phyloP scores from a whole-genome alignment of 2,329 filamentous ascomycete species.

The Aspergillus tamarii region DNA sequence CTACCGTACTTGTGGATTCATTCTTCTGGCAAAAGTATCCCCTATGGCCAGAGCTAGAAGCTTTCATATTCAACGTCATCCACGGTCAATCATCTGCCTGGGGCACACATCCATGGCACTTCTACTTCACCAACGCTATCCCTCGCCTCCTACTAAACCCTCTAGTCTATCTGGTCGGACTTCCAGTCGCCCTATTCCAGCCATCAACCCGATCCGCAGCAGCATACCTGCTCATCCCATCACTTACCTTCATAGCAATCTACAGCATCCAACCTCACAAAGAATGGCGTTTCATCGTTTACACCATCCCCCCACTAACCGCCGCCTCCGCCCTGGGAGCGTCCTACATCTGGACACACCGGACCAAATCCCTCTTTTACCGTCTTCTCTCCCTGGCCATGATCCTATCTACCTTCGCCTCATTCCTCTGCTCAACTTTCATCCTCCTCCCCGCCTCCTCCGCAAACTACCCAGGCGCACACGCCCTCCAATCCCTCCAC shows the following conservation, averaged over 20 bases:
- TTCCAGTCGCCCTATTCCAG: slow-evolving; percentile 56
- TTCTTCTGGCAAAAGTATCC: slow-evolving; percentile 84
- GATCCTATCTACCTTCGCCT: slow-evolving; percentile 61
- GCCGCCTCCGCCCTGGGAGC: slow-evolving; percentile 75
- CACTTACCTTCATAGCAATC: slow-evolving; percentile 71
- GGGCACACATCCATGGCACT: slow-evolving; percentile 84
- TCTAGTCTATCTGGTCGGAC: slow-evolving; percentile 57
- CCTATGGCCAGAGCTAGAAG: slow-evolving; percentile 87
- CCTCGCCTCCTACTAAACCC: slow-evolving; percentile 86
- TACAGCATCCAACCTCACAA: slow-evolving; percentile 95
- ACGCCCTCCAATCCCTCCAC: slow-evolving; percentile 63
- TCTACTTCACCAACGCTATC: slow-evolving; percentile 80
- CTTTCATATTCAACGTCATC: slow-evolving; percentile 89
- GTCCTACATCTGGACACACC: slow-evolving; percentile 68
- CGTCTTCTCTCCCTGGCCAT: slow-evolving; percentile 59
- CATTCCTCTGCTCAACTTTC: slow-evolving; percentile 63
- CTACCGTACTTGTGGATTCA: slow-evolving; percentile 79
- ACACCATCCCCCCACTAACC: slow-evolving; percentile 79
- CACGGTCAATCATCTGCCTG: slow-evolving; percentile 81
- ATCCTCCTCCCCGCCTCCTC: slow-evolving; percentile 81
- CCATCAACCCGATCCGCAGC: slow-evolving; percentile 54
- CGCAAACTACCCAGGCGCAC: slow-evolving; percentile 91
- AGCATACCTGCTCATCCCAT: slow-evolving; percentile 65
- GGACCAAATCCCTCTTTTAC: slow-evolving; percentile 64
- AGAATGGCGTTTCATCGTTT: slow-evolving; percentile 93